A percentile compares a stretch with the other conserved stretches of the same genome.
These are phyloP conservation scores for Aristolochia contorta DNA, from an alignment of 164 flowering plant species.

Conservation along the genomic window DNA sequence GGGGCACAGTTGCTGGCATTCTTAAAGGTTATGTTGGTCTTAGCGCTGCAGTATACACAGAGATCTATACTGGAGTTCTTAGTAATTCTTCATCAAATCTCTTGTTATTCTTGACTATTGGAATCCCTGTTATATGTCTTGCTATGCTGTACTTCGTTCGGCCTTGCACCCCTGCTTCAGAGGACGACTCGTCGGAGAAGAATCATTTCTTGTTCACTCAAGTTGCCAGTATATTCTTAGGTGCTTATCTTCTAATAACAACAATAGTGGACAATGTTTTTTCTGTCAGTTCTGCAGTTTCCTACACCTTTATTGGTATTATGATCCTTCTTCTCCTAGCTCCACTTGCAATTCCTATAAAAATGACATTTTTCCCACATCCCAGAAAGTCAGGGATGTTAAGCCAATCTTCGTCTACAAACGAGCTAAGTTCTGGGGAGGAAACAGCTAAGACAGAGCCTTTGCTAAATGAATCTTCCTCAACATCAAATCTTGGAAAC, in stretches of 20 bases:
- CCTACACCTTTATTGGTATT: constrained; percentile 34
- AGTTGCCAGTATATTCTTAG: constrained; percentile 52
- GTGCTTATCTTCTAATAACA: constrained; percentile 62
- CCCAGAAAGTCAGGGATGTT: constrained; percentile 17
- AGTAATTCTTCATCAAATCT: constrained; percentile 50
- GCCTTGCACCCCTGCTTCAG: constrained; percentile 71
- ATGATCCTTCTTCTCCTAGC: constrained; percentile 71
- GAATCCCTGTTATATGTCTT: constrained; percentile 64
- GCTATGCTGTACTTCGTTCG: constrained; percentile 60
- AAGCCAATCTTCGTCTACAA: constrained; percentile 25
- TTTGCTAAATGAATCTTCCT: constrained; percentile 41
- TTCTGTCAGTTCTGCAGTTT: constrained; percentile 27
- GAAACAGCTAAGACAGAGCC: constrained; percentile 32
- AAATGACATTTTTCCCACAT: constrained; percentile 63
- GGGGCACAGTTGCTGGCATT: constrained; percentile 86
- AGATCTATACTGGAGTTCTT: constrained; percentile 48
- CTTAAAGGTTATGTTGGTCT: constrained; percentile 81
- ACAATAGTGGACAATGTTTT: constrained; percentile 36
- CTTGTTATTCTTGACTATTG: constrained; percentile 57
- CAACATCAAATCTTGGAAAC: constrained; percentile 42
- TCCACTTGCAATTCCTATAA: constrained; percentile 77
- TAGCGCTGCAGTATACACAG: constrained; percentile 82
- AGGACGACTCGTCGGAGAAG: constrained; percentile 41
- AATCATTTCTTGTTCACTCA: constrained; percentile 65
- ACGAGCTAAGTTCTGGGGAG: constrained; percentile 20